Evolutionary conservation across 495 filamentous ascomycete genomes (phyloP), one percentile per base, ranked within the genome.

Genomic region (Hypoxylon trugodes): DNA sequence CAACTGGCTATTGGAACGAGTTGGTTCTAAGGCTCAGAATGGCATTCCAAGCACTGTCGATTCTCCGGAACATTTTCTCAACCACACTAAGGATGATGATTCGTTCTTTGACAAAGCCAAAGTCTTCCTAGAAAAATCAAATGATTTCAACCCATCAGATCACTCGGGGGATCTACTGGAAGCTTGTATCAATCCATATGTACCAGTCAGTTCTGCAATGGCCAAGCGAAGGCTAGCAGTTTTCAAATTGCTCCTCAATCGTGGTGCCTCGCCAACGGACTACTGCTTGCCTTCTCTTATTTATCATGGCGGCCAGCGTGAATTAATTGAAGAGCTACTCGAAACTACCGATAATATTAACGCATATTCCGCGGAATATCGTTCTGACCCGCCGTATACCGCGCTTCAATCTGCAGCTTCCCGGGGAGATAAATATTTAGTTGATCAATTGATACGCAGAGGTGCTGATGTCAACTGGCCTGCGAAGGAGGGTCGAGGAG

Each of bases 381-480:
- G 28, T 30, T 12, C 2, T n/a, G 9, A 6, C 2, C n/a, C 0
- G 2, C n/a, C 30, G 40, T 41, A 8, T 22, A 55, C 42, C 4
- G 49, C 59, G 5, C 26, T 67, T 16, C 64, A 67, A 41, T 52
- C 48, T 8, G 64, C 64, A 35, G 52, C 58, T 12, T 4, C 0
- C 1, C 32, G 25, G 38, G 47, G 58, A 2, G 24, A 64, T 40
- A 19, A 35, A 5, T 30, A 28, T 4, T 26, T 72, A 7, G 62
- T 68, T 8, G 43, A 47, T 8, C 22, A 65, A n/a, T 45, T 74
- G 10, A 4, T 61, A 2, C 24, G 47, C 5, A 59, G 15, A 13
- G 72, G 69, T 0, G 69, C 60, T 4, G 40, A 65, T 13, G 48
- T 68, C 8, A 66, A 70, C 15, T 26, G 37, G 6, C 58, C 32